Base-by-base conservation (phyloP, 257 asterid genomes). In the Capsicum pubescens region DNA sequence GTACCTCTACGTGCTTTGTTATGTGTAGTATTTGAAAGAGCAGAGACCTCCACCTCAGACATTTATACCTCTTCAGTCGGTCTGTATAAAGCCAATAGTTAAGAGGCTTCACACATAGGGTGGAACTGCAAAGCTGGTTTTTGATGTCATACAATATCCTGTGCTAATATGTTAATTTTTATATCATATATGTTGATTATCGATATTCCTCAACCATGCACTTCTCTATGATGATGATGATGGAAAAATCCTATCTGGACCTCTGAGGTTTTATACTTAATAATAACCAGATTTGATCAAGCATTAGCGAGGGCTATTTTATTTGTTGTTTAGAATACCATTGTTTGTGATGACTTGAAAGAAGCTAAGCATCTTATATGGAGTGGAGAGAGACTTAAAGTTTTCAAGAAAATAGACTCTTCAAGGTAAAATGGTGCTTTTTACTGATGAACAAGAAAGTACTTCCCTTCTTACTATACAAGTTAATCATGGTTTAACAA, bases 21-120 rank as follows among this genome's bases (percentile, higher is more conserved):
- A 80, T 79, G 82, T 87, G 61, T 95, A 97, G 99, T 97, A 97
- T 90, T 84, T 95, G 91, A 97, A 97, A 87, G 98, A 95, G 89
- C 99, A 97, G 87, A 91, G 97, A 93, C 98, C 95, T 85, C 98
- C 99, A 81, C 98, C 99, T 70, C 98, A 92, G 91, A 97, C 98
- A 76, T 97, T 97, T 89, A 97, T 97, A 84, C 99, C 99, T 84
- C 98, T 95, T 85, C 90, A 87, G 86, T 92, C 98, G 17, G 97
- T 97, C 84, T 97, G 99, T 79, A 98, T 97, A 85, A 93, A 91
- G 89, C 98, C 98, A 88, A 90, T 97, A 70, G 83, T 85, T 36
- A 98, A 97, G 97, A 92, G 83, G 90, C 85, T 95, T 92, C 99
- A 97, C 69, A 86, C 95, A 42, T 91, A 95, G 90, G 95, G 95